These are phyloP conservation scores for Pleurotus giganteus DNA, from an alignment of 768 basidiomycete species.

Conservation along the genomic window DNA sequence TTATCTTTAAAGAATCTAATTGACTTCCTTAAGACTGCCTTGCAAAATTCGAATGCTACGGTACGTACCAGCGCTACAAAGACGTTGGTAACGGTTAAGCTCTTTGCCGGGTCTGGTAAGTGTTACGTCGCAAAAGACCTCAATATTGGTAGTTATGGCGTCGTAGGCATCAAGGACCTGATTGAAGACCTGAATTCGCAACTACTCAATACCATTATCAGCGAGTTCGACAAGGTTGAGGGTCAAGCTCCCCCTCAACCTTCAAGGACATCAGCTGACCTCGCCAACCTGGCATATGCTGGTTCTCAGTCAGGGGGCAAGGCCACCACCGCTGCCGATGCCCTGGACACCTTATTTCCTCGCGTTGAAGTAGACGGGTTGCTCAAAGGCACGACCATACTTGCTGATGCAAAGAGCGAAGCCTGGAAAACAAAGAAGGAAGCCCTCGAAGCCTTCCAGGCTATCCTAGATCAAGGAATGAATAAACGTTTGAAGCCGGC, in stretches of 20 bases:
- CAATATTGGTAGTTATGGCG: constrained; percentile 2
- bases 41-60: constrained; percentile 92
- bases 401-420: constrained; percentile 85
- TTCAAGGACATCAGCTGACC: constrained; percentile 72
- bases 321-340: constrained; percentile 50
- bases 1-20: constrained; percentile 81
- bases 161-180: constrained; percentile 83
- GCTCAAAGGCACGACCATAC: constrained; percentile 77
- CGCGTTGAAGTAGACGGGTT: constrained; percentile 90
- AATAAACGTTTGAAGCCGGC: constrained; percentile 90
- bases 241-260: constrained; percentile 76
- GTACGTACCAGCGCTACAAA: constrained; percentile 95
- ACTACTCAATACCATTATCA: constrained; percentile 82
- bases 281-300: constrained; percentile 47
- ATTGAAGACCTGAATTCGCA: constrained; percentile 94
- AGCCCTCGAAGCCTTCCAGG: constrained; percentile 81
- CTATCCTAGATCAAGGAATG: constrained; percentile 81
- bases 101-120: constrained; percentile 88
- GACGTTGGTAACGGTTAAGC: constrained; percentile 83
- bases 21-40: constrained; percentile 81
- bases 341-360: constrained; percentile 93
- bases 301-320: constrained; percentile 34
- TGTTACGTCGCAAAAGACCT: not conserved
- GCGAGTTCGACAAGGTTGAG: constrained; percentile 92
- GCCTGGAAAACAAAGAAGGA: constrained; percentile 98